Evolutionary conservation across 2,329 filamentous ascomycete species (phyloP), one percentile per base, ranked within the genome.

Genomic region (Colletotrichum echinochloae): DNA sequence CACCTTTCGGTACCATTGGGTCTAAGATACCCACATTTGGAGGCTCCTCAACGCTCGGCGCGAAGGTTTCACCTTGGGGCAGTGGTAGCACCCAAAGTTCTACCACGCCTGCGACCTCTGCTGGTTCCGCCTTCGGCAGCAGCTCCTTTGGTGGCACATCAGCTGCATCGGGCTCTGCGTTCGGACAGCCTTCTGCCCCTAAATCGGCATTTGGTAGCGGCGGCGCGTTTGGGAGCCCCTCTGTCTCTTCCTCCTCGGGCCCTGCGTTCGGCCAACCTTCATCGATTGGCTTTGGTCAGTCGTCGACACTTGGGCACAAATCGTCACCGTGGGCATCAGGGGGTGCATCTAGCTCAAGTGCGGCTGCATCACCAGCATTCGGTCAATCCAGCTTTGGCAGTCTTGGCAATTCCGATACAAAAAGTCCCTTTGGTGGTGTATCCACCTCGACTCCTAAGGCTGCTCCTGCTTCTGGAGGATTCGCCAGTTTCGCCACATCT

Each of bases 401-500:
- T 61, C 79, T 83, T 62, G 78, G 81, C 6, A 80, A 79, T 3
- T 81, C 79, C 57, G 54, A 30, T 20, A 78, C 77, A 12, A 81
- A 80, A 57, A 81, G 78, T 60, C 77, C 82, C 1, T 86, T 86
- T 72, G 81, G 79, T 5, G 77, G 78, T 64, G 57, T 65, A 26
- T 69, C 73, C 3, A 57, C 72, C 14, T 75, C 75, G 7, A 76
- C 72, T 60, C 76, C 74, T 20, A 71, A 78, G 20, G 72, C 75
- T 39, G 74, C 80, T 5, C 75, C 82, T 1, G 61, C 79, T 8
- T 80, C 82, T 14, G 82, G 84, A 37, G 67, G 56, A 9, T 89
- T 89, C 74, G 83, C 88, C 30, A 81, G 81, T 33, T 90, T 90
- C 75, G 85, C 88, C 4, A 83, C 77, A 35, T 83, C 86, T 68